Percentiles rank a stretch among this genome's conserved stretches.
phyloP scores from a whole-genome alignment of 1,139 yeast genomes.

The Sugiyamaella paludigena region DNA sequence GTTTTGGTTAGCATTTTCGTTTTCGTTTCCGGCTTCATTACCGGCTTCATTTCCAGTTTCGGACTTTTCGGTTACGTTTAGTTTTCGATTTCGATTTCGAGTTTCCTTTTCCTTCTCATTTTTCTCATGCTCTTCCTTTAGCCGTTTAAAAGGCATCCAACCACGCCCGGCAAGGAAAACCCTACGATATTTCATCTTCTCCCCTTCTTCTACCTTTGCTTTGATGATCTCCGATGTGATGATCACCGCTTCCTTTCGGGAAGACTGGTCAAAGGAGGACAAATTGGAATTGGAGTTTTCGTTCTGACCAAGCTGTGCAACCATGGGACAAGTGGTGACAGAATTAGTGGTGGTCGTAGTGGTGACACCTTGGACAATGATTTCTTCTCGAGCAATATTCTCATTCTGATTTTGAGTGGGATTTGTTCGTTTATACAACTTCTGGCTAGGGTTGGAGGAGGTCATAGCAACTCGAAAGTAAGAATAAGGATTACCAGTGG shows the following conservation, averaged over 20 bases:
- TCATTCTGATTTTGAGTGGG: background rate
- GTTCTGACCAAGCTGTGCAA: no score
- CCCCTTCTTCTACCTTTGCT: conserved; percentile 27
- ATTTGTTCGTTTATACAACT: background rate
- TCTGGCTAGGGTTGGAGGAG: background rate
- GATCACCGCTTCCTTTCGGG: conserved; percentile 10
- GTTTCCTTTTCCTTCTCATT: background rate
- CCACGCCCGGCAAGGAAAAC: conserved; percentile 54
- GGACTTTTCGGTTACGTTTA: no score
- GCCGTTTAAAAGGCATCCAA: conserved; percentile 46
- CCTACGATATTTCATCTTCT: conserved; percentile 41
- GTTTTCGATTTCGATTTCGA: no score
- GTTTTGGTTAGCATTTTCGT: no score
- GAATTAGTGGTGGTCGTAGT: conserved; percentile 2
- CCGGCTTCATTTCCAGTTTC: no score
- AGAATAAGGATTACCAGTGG: conserved; percentile 8
- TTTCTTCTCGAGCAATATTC: background rate
- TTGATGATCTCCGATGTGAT: conserved; percentile 5
- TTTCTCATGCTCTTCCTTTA: background rate
- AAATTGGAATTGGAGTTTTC: background rate
- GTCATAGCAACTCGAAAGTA: conserved; percentile 5
- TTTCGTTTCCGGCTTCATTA: no score
- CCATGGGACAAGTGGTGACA: background rate
- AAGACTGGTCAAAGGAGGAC: background rate
- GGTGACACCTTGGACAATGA: background rate